Evolutionary conservation across 2,329 filamentous ascomycete species (phyloP).

Genomic region (Arachnomyces sp.): DNA sequence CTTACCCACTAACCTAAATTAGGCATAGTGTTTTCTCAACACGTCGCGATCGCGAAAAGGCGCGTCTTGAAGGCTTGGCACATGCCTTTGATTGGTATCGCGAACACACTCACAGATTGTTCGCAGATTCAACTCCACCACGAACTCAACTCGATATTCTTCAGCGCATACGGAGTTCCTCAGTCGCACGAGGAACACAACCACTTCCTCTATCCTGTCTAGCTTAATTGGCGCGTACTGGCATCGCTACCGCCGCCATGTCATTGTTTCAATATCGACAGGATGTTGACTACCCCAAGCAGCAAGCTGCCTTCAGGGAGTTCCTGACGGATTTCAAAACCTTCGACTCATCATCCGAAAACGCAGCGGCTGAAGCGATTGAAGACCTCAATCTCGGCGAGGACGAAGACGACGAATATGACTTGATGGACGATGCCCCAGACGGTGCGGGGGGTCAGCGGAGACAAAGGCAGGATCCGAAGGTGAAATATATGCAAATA

Average conservation of each 20-base stretch:
- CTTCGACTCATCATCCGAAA: conserved; percentile 54
- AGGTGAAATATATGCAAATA: conserved; percentile 80
- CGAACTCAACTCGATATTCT: too few species aligned
- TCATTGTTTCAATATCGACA: conserved; percentile 73
- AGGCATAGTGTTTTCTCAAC: conserved; percentile 11
- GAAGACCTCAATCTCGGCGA: conserved; percentile 80
- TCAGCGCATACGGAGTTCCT: too few species aligned
- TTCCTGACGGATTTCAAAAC: conserved; percentile 85
- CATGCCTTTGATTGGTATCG: too few species aligned
- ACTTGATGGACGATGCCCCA: conserved; percentile 81
- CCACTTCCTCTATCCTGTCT: background rate
- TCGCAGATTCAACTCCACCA: too few species aligned
- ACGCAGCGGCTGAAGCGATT: conserved; percentile 69
- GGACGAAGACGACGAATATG: conserved; percentile 80
- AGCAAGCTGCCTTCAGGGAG: conserved; percentile 72
- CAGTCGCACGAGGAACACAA: background rate
- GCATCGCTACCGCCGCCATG: conserved; percentile 49
- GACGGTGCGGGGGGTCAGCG: conserved; percentile 34
- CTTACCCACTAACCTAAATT: conserved; percentile 6
- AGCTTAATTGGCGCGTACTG: too few species aligned
- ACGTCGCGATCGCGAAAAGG: too few species aligned
- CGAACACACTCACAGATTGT: too few species aligned
- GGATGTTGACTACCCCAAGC: conserved; percentile 78
- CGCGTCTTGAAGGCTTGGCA: too few species aligned
- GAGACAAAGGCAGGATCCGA: conserved; percentile 50